phyloP scores from a whole-genome alignment of 73 alveolate species.

The Effrenium voratum region DNA sequence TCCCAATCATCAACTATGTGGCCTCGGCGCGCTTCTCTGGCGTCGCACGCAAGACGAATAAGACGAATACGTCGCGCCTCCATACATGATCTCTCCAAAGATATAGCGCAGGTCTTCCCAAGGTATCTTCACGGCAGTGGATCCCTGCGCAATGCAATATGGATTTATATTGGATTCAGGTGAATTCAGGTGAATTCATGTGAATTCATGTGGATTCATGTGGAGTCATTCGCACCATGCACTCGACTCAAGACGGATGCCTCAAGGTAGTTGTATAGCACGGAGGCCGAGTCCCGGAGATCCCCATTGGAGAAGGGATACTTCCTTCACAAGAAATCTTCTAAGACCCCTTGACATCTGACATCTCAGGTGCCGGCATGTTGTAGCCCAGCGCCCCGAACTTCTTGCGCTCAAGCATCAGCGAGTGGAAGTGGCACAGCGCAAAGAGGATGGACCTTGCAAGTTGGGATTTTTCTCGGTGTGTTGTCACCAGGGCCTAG shows the following conservation, averaged over 20 bases:
- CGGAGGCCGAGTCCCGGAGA: slow-evolving; percentile 99
- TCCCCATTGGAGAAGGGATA: slow-evolving; percentile 98
- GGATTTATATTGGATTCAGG: too few relatives aligned
- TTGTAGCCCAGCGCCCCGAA: slow-evolving; percentile 99
- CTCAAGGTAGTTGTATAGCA: slow-evolving; percentile 95
- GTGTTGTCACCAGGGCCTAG: not conserved
- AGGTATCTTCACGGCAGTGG: slow-evolving; percentile 94
- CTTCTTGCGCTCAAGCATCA: slow-evolving; percentile 99
- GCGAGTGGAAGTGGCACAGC: slow-evolving; percentile 99
- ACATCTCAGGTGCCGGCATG: slow-evolving; percentile 94
- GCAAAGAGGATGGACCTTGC: slow-evolving; percentile 98
- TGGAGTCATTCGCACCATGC: too few relatives aligned
- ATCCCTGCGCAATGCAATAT: slow-evolving; percentile 42
- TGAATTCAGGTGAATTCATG: too few relatives aligned
- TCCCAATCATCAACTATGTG: slow-evolving; percentile 93
- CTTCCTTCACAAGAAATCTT: not conserved
- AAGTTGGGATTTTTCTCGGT: not conserved
- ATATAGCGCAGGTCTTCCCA: slow-evolving; percentile 97
- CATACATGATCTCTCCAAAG: slow-evolving; percentile 99
- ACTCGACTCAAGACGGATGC: too few relatives aligned
- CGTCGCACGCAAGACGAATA: not conserved
- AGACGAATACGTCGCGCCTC: too few relatives aligned
- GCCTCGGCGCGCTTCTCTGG: too few relatives aligned
- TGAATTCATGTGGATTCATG: too few relatives aligned
- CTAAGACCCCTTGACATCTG: not conserved